phyloP scores from a whole-genome alignment of 1,139 yeast species.

The Diutina ranongensis region DNA sequence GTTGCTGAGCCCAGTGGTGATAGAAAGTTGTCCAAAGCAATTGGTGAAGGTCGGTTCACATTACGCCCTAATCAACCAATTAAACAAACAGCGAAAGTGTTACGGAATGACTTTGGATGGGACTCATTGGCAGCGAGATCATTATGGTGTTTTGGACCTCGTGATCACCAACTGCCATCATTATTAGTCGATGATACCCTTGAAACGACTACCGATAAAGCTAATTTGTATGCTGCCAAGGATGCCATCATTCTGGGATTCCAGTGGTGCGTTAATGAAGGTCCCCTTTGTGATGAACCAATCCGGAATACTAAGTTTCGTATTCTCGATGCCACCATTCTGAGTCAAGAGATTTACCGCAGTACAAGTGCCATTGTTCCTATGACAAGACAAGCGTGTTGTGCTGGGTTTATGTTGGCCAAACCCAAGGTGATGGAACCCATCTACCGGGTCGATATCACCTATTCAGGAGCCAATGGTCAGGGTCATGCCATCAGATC shows the following conservation, averaged over 20 bases:
- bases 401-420: constrained; percentile 70
- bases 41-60: constrained; percentile 39
- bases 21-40: constrained; percentile 37
- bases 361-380: constrained; percentile 75
- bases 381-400: constrained; percentile 74
- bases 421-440: constrained; percentile 81
- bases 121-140: constrained; percentile 78
- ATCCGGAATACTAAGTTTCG: constrained; percentile 62
- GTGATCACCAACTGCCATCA: constrained; percentile 39
- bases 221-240: constrained; percentile 32
- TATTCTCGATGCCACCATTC: constrained; percentile 49
- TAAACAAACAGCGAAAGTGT: constrained; percentile 37
- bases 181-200: constrained; percentile 69
- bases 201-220: constrained; percentile 53
- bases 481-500: background rate
- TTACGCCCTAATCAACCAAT: constrained; percentile 19
- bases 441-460: constrained; percentile 48
- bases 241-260: constrained; percentile 64
- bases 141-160: constrained; percentile 72
- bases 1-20: constrained; percentile 68
- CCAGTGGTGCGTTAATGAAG: constrained; percentile 74
- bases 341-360: constrained; percentile 35
- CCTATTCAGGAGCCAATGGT: constrained; percentile 20
- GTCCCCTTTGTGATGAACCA: constrained; percentile 85
- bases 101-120: constrained; percentile 59